phyloP scores from a whole-genome alignment of 768 basidiomycete species.

The Scleroderma bovista region DNA sequence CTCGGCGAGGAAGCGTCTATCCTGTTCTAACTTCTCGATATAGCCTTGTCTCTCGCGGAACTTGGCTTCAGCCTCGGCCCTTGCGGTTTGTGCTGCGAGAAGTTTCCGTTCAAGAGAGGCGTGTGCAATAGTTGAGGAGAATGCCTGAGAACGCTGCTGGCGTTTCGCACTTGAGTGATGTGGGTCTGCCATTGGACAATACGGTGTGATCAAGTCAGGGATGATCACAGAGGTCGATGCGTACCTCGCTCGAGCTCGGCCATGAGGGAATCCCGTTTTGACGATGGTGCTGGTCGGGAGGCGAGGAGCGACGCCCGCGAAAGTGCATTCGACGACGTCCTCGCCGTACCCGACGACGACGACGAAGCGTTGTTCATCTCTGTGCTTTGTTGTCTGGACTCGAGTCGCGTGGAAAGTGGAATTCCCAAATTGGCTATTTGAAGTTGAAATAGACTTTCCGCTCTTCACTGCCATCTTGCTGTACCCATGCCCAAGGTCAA shows the following conservation, averaged over 20 bases:
- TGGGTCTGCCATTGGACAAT: slow-evolving; percentile 40
- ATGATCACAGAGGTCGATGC: slow-evolving; percentile 6
- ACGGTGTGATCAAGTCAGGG: slow-evolving; percentile 1
- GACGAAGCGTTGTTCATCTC: slow-evolving; percentile 7
- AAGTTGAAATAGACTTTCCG: neutral
- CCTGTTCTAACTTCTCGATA: slow-evolving; percentile 64
- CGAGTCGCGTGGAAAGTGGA: too few relatives aligned
- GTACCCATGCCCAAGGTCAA: slow-evolving; percentile 1
- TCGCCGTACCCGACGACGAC: slow-evolving; percentile 15
- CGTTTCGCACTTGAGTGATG: slow-evolving; percentile 63
- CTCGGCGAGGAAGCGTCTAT: slow-evolving; percentile 64
- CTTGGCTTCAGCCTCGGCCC: slow-evolving; percentile 61
- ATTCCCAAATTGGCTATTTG: too few relatives aligned
- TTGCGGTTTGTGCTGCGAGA: slow-evolving; percentile 52
- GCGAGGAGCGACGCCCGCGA: slow-evolving; percentile 1
- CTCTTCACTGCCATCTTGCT: neutral
- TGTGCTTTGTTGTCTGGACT: too few relatives aligned
- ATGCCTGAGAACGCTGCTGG: slow-evolving; percentile 56
- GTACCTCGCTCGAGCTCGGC: slow-evolving; percentile 64
- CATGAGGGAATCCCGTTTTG: slow-evolving; percentile 60
- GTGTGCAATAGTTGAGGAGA: slow-evolving; percentile 56
- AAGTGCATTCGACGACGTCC: slow-evolving; percentile 3
- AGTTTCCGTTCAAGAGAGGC: slow-evolving; percentile 67
- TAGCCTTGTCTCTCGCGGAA: slow-evolving; percentile 57
- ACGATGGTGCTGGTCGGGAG: slow-evolving; percentile 28